Percentiles rank a stretch among this genome's conserved stretches.
Evolutionary conservation across 2,329 filamentous ascomycete genomes (phyloP).

Genomic region (Nothophoma quercina): DNA sequence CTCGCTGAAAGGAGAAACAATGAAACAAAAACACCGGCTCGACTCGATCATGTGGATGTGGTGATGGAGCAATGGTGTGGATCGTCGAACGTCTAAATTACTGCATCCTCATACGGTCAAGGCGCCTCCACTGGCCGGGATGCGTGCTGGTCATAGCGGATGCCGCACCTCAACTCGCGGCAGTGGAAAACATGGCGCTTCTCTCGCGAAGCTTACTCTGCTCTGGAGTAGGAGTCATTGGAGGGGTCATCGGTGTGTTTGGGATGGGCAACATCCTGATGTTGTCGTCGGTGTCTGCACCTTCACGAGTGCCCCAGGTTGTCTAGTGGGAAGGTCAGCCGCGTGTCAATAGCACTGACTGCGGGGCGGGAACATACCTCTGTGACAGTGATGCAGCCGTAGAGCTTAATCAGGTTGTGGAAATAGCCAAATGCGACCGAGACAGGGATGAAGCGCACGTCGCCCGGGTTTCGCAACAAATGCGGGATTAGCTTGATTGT

Average conservation of each 20-base stretch:
- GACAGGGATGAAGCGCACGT: constrained; percentile 80
- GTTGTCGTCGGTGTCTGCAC: constrained; percentile 77
- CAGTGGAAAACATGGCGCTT: constrained; percentile 35
- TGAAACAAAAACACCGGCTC: constrained; percentile 18
- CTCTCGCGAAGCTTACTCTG: constrained; percentile 48
- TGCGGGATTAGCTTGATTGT: constrained; percentile 89
- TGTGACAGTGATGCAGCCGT: constrained; percentile 76
- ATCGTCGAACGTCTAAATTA: constrained; percentile 49
- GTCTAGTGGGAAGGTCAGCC: constrained; percentile 65
- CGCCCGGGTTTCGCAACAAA: constrained; percentile 82
- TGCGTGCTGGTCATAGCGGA: constrained; percentile 31
- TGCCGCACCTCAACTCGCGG: constrained; percentile 39
- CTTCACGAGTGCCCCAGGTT: constrained; percentile 92
- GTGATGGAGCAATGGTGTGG: constrained; percentile 32
- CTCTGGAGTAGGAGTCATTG: constrained; percentile 43
- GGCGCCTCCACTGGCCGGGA: constrained; percentile 31
- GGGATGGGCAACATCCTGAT: constrained; percentile 50
- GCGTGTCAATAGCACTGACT: constrained; percentile 29
- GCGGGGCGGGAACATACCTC: constrained; percentile 44
- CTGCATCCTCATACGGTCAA: constrained; percentile 35
- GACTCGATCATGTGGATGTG: constrained; percentile 26
- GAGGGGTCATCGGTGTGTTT: constrained; percentile 43
- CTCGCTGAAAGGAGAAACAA: constrained; percentile 31
- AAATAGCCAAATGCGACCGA: constrained; percentile 92
- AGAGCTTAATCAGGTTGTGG: constrained; percentile 90